A percentile compares a stretch with the other conserved stretches of the same genome.
phyloP scores from a whole-genome alignment of 208 protist species.

The Phytomonas sp. region DNA sequence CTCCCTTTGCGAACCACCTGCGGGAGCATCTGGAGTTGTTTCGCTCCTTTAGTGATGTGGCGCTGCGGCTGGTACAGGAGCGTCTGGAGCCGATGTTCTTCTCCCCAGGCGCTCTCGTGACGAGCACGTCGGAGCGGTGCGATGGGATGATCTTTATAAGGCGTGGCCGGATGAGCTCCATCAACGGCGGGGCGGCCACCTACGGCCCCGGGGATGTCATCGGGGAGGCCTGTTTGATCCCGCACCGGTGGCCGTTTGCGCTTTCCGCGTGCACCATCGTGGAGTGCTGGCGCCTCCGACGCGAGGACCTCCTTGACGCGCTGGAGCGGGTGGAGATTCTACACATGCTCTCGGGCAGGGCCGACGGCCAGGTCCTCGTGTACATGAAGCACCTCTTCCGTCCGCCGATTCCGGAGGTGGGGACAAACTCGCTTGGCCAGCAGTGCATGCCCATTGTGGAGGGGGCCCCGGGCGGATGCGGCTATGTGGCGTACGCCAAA shows the following conservation, averaged over 20 bases:
- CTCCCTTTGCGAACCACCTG: constrained; percentile 47
- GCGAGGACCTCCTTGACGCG: constrained; percentile 47
- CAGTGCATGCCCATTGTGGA: constrained; percentile 64
- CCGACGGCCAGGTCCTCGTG: constrained; percentile 37
- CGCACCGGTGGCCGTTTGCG: constrained; percentile 75
- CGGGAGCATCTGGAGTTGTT: constrained; percentile 59
- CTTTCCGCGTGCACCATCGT: constrained; percentile 74
- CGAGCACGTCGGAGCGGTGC: constrained; percentile 62
- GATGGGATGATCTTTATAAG: constrained; percentile 67
- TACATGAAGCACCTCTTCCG: constrained; percentile 66
- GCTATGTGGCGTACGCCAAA: constrained; percentile 52
- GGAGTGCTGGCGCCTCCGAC: constrained; percentile 75
- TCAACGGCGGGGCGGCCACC: constrained; percentile 52
- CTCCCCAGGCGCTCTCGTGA: constrained; percentile 56
- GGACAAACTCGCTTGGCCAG: constrained; percentile 57
- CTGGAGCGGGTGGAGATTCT: constrained; percentile 55
- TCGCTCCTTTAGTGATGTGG: constrained; percentile 37
- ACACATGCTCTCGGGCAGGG: constrained; percentile 60
- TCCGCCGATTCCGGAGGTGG: constrained; percentile 45
- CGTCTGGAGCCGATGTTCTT: constrained; percentile 75
- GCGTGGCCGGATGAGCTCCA: constrained; percentile 44
- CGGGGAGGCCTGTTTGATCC: constrained; percentile 68
- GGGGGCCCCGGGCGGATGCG: constrained; percentile 32
- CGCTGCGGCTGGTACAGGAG: constrained; percentile 78
- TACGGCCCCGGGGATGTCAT: constrained; percentile 72